Conservation (phyloP, 2,329 filamentous ascomycete species). For the Cordyceps sp. region DNA sequence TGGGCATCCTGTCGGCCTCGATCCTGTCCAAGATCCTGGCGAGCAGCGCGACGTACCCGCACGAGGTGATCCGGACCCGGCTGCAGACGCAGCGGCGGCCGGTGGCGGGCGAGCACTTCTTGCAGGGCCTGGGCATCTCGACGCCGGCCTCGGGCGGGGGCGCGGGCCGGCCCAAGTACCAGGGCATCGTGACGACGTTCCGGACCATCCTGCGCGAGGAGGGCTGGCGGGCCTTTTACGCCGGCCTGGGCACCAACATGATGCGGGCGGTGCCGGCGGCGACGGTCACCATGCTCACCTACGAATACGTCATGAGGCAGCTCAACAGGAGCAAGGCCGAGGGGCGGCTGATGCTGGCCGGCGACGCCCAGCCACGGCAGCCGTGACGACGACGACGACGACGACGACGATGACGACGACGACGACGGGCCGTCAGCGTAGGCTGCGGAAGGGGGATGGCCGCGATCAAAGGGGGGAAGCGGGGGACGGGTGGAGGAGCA, state of each 20-base stretch:
- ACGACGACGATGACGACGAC: too few relatives aligned
- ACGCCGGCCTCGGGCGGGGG: slow-evolving; percentile 11
- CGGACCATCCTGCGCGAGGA: slow-evolving; percentile 77
- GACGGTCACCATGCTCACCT: slow-evolving; percentile 94
- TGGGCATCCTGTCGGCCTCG: slow-evolving; percentile 74
- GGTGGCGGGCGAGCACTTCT: slow-evolving; percentile 33
- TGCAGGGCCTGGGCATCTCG: slow-evolving; percentile 32
- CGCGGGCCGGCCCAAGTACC: slow-evolving; percentile 39
- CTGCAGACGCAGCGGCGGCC: slow-evolving; percentile 84
- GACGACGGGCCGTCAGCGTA: too few relatives aligned
- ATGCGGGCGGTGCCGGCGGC: slow-evolving; percentile 88
- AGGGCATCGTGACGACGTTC: slow-evolving; percentile 66
- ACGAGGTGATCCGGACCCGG: slow-evolving; percentile 87
- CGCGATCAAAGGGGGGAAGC: too few relatives aligned
- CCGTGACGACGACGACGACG: too few relatives aligned
- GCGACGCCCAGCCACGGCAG: too few relatives aligned
- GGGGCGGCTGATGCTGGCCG: slow-evolving; percentile 16
- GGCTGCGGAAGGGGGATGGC: too few relatives aligned
- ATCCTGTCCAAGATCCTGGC: slow-evolving; percentile 90
- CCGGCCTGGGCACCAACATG: slow-evolving; percentile 94
- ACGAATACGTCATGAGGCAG: slow-evolving; percentile 56
- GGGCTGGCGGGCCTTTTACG: slow-evolving; percentile 93
- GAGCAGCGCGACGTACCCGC: slow-evolving; percentile 89
- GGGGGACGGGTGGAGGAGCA: too few relatives aligned
- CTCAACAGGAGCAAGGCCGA: slow-evolving; percentile 26